A percentile compares a stretch with the other conserved stretches of the same genome.
These are phyloP conservation scores for Beta macrorhiza DNA, from an alignment of 179 eudicot genomes.

Conservation along the genomic window DNA sequence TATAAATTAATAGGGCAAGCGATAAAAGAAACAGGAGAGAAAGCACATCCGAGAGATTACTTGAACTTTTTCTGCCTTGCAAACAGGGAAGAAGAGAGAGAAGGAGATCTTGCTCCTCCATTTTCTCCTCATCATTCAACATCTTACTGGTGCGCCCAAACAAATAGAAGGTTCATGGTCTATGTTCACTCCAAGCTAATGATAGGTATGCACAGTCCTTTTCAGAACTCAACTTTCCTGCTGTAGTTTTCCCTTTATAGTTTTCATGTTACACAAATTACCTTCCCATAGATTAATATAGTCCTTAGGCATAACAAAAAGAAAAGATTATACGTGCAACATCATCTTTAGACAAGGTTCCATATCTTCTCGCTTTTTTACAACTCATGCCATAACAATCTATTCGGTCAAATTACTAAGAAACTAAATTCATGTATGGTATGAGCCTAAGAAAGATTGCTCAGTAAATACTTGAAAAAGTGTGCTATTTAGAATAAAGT, in stretches of 20 bases:
- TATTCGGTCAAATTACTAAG: background rate
- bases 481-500: too few relatives aligned
- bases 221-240: background rate
- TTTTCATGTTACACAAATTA: background rate
- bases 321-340: background rate
- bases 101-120: constrained; percentile 74
- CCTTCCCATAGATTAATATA: background rate
- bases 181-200: constrained; percentile 96
- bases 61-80: constrained; percentile 95
- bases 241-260: background rate
- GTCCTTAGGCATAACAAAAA: background rate
- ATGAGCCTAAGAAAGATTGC: background rate
- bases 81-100: constrained; percentile 60
- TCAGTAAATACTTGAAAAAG: background rate
- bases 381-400: background rate
- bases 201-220: constrained; percentile 61
- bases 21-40: constrained; percentile 51
- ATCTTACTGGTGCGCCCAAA: constrained; percentile 76
- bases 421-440: background rate
- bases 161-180: constrained; percentile 82
- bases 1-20: constrained; percentile 73
- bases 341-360: background rate
- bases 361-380: constrained; percentile 1
- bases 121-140: constrained; percentile 68
- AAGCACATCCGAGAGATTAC: constrained; percentile 72